Percentiles rank a stretch among this genome's conserved stretches.
These are phyloP conservation scores for Crithidia acanthocephali DNA, from an alignment of 208 protist genomes.

Conservation along the genomic window DNA sequence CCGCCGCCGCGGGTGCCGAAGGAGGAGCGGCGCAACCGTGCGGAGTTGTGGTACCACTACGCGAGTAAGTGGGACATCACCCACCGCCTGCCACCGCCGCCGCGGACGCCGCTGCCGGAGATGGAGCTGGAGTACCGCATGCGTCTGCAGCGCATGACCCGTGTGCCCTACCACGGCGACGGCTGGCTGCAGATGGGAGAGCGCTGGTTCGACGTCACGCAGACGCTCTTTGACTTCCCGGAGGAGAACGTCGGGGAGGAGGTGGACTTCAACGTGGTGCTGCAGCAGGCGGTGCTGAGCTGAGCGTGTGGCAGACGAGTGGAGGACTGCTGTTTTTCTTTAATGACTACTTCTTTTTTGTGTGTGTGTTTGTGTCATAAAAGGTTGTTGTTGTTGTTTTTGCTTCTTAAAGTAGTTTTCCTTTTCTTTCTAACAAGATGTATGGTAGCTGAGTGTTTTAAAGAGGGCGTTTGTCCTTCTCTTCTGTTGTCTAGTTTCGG, in stretches of 20 bases:
- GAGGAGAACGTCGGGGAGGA: slow-evolving; percentile 52
- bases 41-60: slow-evolving; percentile 81
- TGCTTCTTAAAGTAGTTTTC: neutral
- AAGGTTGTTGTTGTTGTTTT: neutral
- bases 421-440: neutral
- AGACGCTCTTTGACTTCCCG: slow-evolving; percentile 75
- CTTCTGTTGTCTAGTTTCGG: no score
- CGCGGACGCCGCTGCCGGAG: slow-evolving; percentile 74
- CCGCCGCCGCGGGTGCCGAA: slow-evolving; percentile 64
- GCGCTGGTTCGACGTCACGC: slow-evolving; percentile 67
- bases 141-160: slow-evolving; percentile 46
- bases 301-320: neutral
- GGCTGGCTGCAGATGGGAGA: slow-evolving; percentile 69
- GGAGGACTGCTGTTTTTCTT: neutral
- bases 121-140: slow-evolving; percentile 73
- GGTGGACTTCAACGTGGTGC: slow-evolving; percentile 38
- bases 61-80: slow-evolving; percentile 86
- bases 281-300: slow-evolving; percentile 45
- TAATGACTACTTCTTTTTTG: neutral
- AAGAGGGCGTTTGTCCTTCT: no score
- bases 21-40: slow-evolving; percentile 46
- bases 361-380: neutral
- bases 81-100: slow-evolving; percentile 76
- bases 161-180: slow-evolving; percentile 75
- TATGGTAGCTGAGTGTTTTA: no score